Evolutionary conservation across 1,139 yeast species (phyloP).

Genomic region (Tardiomyces digboiensis): DNA sequence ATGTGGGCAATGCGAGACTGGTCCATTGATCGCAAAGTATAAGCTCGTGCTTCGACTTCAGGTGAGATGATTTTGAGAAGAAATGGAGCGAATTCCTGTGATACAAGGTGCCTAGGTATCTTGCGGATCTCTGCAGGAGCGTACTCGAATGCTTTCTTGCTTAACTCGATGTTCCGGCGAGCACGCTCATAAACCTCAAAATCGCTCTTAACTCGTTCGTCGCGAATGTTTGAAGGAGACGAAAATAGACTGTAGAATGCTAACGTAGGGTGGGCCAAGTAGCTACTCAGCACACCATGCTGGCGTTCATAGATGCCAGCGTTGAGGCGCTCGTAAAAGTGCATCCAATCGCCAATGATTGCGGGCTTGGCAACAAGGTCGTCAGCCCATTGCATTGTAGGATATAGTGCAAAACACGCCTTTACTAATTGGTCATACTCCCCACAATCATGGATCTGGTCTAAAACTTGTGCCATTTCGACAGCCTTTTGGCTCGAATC

Average conservation of each 20-base stretch:
- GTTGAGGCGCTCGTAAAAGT: constrained; percentile 48
- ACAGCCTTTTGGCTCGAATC: constrained; percentile 44
- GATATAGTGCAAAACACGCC: constrained; percentile 67
- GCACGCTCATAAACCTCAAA: background rate
- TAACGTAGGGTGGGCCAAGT: constrained; percentile 48
- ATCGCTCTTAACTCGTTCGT: background rate
- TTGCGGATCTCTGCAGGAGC: constrained; percentile 8
- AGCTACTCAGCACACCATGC: constrained; percentile 43
- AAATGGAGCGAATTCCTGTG: constrained; percentile 25
- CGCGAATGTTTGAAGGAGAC: constrained; percentile 25
- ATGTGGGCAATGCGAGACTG: constrained; percentile 15
- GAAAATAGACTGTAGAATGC: constrained; percentile 60
- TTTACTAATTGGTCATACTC: constrained; percentile 51
- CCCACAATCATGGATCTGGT: constrained; percentile 33
- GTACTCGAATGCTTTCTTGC: background rate
- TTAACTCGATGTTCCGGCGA: background rate
- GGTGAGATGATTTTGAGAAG: constrained; percentile 21
- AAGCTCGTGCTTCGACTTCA: constrained; percentile 12
- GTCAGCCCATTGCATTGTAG: constrained; percentile 49
- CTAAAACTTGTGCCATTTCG: constrained; percentile 35
- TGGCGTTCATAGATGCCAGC: constrained; percentile 33
- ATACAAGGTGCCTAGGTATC: constrained; percentile 10
- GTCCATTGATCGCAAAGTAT: constrained; percentile 11
- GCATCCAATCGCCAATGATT: constrained; percentile 67
- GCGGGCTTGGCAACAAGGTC: constrained; percentile 56